These are phyloP conservation scores for Penicillium rolfsii DNA, from an alignment of 2,329 filamentous ascomycete genomes.

Conservation along the genomic window DNA sequence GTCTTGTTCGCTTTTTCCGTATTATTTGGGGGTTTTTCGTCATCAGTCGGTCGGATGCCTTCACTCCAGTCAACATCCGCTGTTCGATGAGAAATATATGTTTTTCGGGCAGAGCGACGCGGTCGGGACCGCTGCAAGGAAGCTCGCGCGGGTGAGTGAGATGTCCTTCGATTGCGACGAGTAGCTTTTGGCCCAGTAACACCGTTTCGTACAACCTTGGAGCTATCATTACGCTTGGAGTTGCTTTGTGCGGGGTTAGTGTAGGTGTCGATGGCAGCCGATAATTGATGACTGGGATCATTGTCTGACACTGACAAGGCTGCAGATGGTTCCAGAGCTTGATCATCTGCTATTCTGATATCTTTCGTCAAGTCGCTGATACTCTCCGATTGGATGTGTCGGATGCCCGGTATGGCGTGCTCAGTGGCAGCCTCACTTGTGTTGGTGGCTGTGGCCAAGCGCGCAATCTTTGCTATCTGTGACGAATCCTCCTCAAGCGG, in stretches of 20 bases:
- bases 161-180: background rate
- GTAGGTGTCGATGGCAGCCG: background rate
- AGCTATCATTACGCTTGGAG: background rate
- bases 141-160: slow-evolving; percentile 21
- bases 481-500: slow-evolving; percentile 5
- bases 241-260: background rate
- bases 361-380: background rate
- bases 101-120: slow-evolving; percentile 23
- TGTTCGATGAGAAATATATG: slow-evolving; percentile 21
- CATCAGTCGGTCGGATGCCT: slow-evolving; percentile 34
- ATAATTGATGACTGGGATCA: background rate
- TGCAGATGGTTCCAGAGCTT: background rate
- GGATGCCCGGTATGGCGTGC: slow-evolving; percentile 18
- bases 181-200: background rate
- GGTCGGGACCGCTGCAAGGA: slow-evolving; percentile 21
- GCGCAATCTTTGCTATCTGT: slow-evolving; percentile 5
- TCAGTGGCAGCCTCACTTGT: slow-evolving; percentile 6
- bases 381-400: background rate
- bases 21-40: slow-evolving; percentile 14
- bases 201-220: background rate
- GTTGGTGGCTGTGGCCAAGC: slow-evolving; percentile 1
- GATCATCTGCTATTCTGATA: background rate
- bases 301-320: background rate
- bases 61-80: slow-evolving; percentile 37
- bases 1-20: background rate